These are phyloP conservation scores for Paramecium octaurelia DNA, from an alignment of 73 alveolate species.

Conservation along the genomic window DNA sequence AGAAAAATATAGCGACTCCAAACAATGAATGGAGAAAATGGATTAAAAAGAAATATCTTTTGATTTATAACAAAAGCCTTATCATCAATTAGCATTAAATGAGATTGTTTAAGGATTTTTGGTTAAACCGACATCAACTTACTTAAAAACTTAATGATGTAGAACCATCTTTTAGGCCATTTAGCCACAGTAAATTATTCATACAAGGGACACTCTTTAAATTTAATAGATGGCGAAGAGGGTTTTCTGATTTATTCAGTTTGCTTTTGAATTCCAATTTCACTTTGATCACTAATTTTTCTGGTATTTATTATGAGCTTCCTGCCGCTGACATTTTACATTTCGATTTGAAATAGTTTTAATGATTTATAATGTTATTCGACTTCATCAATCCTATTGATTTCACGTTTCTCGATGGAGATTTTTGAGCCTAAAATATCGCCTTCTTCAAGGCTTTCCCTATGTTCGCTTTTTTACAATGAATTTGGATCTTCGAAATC, in stretches of 20 bases:
- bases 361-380: slow-evolving; percentile 41
- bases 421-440: not conserved
- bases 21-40: not conserved
- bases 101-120: not conserved
- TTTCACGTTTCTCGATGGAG: not conserved
- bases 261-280: not conserved
- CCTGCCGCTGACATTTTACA: not conserved
- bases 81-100: not conserved
- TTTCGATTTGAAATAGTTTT: slow-evolving; percentile 20
- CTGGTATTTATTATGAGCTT: not conserved
- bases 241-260: not conserved
- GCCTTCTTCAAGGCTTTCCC: slow-evolving; percentile 46
- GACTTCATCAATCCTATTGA: slow-evolving; percentile 24
- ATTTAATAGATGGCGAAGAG: not conserved
- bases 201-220: not conserved
- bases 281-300: not conserved
- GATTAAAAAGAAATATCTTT: not conserved
- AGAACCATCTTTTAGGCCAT: not conserved
- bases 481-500: slow-evolving; percentile 7
- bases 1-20: not conserved
- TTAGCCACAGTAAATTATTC: not conserved
- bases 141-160: not conserved
- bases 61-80: not conserved
- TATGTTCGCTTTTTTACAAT: slow-evolving; percentile 28
- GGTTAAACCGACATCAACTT: not conserved